A percentile compares a stretch with the other conserved stretches of the same genome.
These are phyloP conservation scores for Trichoderma harzianum DNA, from an alignment of 2,329 filamentous ascomycete genomes.

Conservation along the genomic window DNA sequence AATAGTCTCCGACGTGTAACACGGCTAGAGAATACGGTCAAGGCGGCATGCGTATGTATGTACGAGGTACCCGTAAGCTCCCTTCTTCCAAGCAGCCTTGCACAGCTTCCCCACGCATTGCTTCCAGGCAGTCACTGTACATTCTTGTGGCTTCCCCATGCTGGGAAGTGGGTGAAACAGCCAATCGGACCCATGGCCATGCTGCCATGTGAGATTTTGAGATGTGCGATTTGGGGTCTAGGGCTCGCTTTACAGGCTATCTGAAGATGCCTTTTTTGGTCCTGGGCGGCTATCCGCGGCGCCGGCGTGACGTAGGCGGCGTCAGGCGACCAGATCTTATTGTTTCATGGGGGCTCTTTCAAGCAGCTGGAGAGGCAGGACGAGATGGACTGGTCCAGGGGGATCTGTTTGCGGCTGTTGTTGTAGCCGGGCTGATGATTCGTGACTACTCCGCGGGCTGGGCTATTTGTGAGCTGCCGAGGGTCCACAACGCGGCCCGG, in stretches of 20 bases:
- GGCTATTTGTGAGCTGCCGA: constrained; percentile 3
- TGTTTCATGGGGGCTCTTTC: background rate
- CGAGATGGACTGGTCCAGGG: background rate
- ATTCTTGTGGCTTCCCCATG: background rate
- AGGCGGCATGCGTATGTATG: background rate
- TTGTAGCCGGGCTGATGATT: background rate
- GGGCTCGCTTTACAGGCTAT: background rate
- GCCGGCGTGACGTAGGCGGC: constrained; percentile 13
- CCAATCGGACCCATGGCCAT: constrained; percentile 7
- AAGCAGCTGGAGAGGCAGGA: background rate
- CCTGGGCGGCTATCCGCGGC: constrained; percentile 10
- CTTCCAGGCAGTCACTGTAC: background rate
- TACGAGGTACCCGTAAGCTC: background rate
- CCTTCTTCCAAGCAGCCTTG: constrained; percentile 7
- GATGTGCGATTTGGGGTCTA: constrained; percentile 13
- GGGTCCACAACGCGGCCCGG: constrained; percentile 13
- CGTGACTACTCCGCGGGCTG: background rate
- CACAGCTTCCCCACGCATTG: constrained; percentile 8
- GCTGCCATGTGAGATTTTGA: constrained; percentile 18
- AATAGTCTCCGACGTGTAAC: constrained; percentile 13
- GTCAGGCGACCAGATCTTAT: constrained; percentile 12
- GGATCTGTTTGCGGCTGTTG: background rate
- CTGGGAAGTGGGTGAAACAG: background rate
- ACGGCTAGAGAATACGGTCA: background rate
- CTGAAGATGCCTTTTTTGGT: constrained; percentile 7